Conservation (phyloP, 768 basidiomycete genomes). For the Podaxis sp. region DNA sequence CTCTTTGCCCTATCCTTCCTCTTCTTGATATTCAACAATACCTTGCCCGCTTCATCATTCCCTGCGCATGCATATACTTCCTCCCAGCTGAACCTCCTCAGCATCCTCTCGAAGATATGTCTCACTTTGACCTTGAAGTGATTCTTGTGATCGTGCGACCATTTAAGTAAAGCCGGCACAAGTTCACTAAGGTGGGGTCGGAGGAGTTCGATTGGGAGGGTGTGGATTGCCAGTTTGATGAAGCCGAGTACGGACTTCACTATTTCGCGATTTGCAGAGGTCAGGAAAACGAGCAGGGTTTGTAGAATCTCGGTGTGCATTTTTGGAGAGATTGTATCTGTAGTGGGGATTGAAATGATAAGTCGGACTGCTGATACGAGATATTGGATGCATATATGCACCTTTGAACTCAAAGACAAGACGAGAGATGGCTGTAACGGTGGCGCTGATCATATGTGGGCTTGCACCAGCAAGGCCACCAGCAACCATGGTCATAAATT, state of each 20-base stretch:
- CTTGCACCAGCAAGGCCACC: constrained; percentile 91
- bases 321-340: constrained; percentile 65
- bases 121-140: constrained; percentile 97
- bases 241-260: constrained; percentile 96
- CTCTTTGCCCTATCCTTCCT: constrained; percentile 91
- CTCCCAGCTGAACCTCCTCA: constrained; percentile 87
- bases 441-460: constrained; percentile 98
- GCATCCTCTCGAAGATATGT: constrained; percentile 95
- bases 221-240: constrained; percentile 89
- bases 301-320: constrained; percentile 85
- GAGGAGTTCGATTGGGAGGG: constrained; percentile 69
- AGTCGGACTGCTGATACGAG: neutral
- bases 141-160: constrained; percentile 98
- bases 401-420: constrained; percentile 96
- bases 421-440: constrained; percentile 90
- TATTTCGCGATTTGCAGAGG: constrained; percentile 95
- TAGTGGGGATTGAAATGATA: neutral
- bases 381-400: constrained; percentile 30
- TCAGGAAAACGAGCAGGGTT: constrained; percentile 87
- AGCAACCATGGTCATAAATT: constrained; percentile 96
- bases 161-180: constrained; percentile 81
- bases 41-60: constrained; percentile 83
- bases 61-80: constrained; percentile 73
- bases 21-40: constrained; percentile 93
- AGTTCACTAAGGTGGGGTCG: constrained; percentile 75